Evolutionary conservation across 2,329 filamentous ascomycete species (phyloP).

Genomic region (Lasiodiplodia gonubiensis): DNA sequence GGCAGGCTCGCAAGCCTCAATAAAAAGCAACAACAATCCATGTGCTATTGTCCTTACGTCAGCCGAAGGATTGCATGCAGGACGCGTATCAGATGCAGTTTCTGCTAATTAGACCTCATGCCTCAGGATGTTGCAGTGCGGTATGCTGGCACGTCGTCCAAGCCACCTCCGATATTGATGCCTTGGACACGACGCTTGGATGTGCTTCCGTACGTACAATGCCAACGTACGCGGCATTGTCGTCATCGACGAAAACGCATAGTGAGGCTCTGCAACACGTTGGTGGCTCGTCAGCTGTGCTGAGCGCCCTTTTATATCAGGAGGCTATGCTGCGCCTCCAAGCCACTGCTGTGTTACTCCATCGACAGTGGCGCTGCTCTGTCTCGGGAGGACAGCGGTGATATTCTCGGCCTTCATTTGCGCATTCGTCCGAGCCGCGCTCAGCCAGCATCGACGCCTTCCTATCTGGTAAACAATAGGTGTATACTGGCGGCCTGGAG

Average conservation of each 20-base stretch:
- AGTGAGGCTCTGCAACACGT: not conserved
- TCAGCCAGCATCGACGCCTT: not conserved
- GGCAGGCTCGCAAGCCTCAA: not conserved
- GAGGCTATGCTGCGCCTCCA: not conserved
- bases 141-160: not conserved
- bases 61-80: slow-evolving; percentile 6
- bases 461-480: not conserved
- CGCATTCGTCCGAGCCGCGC: not conserved
- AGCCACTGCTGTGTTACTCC: slow-evolving; percentile 2
- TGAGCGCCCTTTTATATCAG: not conserved
- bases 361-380: not conserved
- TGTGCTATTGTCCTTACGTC: not conserved
- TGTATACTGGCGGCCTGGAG: not conserved
- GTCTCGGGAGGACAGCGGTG: not conserved
- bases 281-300: not conserved
- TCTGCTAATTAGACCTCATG: not conserved
- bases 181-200: not conserved
- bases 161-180: not conserved
- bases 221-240: not conserved
- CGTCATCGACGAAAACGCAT: not conserved
- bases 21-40: not conserved
- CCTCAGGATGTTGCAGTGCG: not conserved
- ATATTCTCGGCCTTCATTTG: not conserved
- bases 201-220: not conserved
- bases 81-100: not conserved